Base-by-base conservation (phyloP, 176 grass and related monocot species). In the Cenchrus americanus region DNA sequence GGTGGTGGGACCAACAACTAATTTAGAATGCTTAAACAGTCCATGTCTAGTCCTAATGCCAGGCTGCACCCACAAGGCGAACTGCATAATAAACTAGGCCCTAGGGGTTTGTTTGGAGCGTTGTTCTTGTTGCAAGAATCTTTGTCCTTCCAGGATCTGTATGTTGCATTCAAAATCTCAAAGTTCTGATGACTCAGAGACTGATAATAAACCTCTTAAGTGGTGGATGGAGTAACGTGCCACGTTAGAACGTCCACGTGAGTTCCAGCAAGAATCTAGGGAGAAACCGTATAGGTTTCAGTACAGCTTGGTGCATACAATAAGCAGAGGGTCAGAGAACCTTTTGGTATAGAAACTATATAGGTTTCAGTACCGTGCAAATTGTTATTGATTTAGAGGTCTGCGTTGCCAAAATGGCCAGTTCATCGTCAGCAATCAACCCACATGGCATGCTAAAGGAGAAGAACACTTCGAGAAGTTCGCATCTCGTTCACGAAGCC, bases 81-180 rank as follows among this genome's bases (percentile, higher is more conserved):
- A 59, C 3, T 17, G 19, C 54, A 9, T 59, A 44, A 55, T 37
- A 26, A 24, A 71, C 21, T 37, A 18, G 34, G 44, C 4, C 34
- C 34, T 37, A 37, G 34, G 34, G 34, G 32, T 27, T 26, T 15
- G 5, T 60, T 71, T 70, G 65, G 79, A 82, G 14, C 14, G 19
- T n/a, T 79, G 60, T 50, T 50, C 60, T 62, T 21, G 61, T 50
- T 55, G 17, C 27, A 19, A 64, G 76, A 79, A 79, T 79, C 76
- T 79, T 62, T 50, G 76, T 79, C 76, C 32, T 40, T 58, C 41
- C 44, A 64, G 13, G 27, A 21, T 18, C 49, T 17, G 57, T 18
- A 19, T 51, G 69, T 50, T 8, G 69, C 22, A 5, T 17, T 17
- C 13, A 66, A 32, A 37, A 37, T 1, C 62, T 66, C 62, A 34